Base-by-base conservation (phyloP, 2,329 filamentous ascomycete genomes). In the Ophiostoma himal-ulmi region DNA sequence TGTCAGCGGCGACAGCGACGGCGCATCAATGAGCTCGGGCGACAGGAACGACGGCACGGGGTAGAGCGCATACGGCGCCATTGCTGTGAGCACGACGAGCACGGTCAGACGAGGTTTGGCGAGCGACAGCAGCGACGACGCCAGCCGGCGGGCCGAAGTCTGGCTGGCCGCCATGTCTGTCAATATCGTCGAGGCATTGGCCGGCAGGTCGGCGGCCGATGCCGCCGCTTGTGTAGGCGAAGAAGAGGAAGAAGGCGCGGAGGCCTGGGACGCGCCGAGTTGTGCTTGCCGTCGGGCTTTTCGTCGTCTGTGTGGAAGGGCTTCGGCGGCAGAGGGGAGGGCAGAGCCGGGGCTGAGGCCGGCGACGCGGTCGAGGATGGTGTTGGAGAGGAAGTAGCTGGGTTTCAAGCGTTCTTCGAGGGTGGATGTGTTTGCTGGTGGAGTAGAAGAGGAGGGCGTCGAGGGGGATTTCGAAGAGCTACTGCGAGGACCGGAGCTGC, bases 41-140 rank as follows among this genome's bases (percentile, higher is more conserved):
- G 87, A 86, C 69, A 99, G 88, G 73, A 98, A 88, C 69, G 92
- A 90, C 1, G 94, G 94, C 1, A 97, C 91, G 0, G 95, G 95
- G 78, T 97, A 99, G 70, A 99, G 84, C 20, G 93, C 92, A 80
- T 98, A 99, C 3, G 94, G 88, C 2, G 92, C 91, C 79, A 95
- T 97, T 37, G 94, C 92, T 0, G 93, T 93, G 67, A 99, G 88
- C 41, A 97, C 91, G 73, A 99, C 91, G 66, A 99, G 88, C 75
- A 96, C 91, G 8, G 93, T 94, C 67, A 99, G 88, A 69, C 94
- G 93, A 3, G 95, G 95, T 79, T 99, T 99, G n/a, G 94, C 91
- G 74, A 99, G 89, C 36, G 95, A 92, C 73, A 99, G 89, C 76
- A 93, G 93, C 39, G 92, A 89, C 30, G 93, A 91, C 73, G 95